Evolutionary conservation across 1,284 basidiomycete genomes (phyloP), one percentile per base, ranked within the genome.

Genomic region (Ustilago loliicola): DNA sequence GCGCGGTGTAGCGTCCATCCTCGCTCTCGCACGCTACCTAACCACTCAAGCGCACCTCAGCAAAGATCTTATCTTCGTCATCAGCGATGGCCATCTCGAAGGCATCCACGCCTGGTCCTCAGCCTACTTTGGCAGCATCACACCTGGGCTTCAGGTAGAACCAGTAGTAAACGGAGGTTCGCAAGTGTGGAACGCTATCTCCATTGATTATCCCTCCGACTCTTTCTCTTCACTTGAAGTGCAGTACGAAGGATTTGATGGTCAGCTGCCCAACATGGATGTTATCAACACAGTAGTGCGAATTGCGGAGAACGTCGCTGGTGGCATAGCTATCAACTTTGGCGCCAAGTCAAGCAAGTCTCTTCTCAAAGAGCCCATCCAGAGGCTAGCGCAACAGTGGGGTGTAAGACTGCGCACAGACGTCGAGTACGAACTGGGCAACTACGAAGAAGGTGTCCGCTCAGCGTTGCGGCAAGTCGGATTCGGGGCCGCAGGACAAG

Each of bases 201-300:
- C 93, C 79, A 91, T 99, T 66, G 97, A 99, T 86, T 99, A 98
- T 85, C 94, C 96, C 1, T 93, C 94, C 1, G 96, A 99, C 87
- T 98, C 95, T 0, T 98, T 98, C 87, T 94, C 93, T 13, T 93
- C 96, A 82, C 88, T 99, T 2, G 94, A 94, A 3, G 88, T 98
- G 13, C 96, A 94, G 87, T 94, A 93, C 87, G 96, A 99, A 89
- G 97, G 96, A 8, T 89, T 94, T 6, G 96, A 98, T 85, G 96
- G 96, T 4, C 92, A 95, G 32, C 88, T 98, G 51, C 96, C 97
- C 0, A 99, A 99, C 84, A 94, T 98, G 87, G 96, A 99, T 86
- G 89, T 97, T 1, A 87, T 98, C 79, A 97, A 97, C 86, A 93
- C 94, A 0, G 89, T 95, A 52, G 88, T 91, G 3, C 87, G 91